Evolutionary conservation across 305 asterid genomes (phyloP).

Genomic region (Withania somnifera): DNA sequence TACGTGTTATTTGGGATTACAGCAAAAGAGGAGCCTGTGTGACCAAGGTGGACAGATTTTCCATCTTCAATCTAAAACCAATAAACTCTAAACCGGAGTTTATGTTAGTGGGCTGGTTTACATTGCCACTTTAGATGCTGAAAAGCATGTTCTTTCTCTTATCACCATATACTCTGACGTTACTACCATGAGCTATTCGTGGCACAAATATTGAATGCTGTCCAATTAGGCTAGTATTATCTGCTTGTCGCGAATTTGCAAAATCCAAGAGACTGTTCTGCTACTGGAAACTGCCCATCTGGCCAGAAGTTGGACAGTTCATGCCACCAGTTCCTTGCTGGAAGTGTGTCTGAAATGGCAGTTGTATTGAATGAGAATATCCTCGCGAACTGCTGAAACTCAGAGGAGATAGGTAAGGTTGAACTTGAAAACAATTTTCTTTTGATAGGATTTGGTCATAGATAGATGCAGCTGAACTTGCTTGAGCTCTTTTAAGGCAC

Average conservation of each 20-base stretch:
- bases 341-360: neutral
- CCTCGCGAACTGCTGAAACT: neutral
- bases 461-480: constrained; percentile 8
- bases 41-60: constrained; percentile 29
- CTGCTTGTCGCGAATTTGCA: neutral
- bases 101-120: neutral
- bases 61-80: constrained; percentile 38
- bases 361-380: neutral
- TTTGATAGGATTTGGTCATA: constrained; percentile 9
- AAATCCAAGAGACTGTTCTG: constrained; percentile 4
- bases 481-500: constrained; percentile 33
- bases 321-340: neutral
- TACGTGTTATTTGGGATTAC: neutral
- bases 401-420: constrained; percentile 4
- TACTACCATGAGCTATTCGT: neutral
- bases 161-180: constrained; percentile 23
- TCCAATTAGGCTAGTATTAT: constrained; percentile 1
- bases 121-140: neutral
- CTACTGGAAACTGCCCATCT: neutral
- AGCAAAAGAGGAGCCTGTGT: neutral
- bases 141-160: constrained; percentile 27
- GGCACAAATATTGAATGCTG: constrained; percentile 4
- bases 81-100: constrained; percentile 10
- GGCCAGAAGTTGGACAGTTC: neutral
- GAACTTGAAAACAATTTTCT: neutral